Conservation (phyloP, 108 stramenopile genomes). For the Mayamaea pseudoterrestris region DNA sequence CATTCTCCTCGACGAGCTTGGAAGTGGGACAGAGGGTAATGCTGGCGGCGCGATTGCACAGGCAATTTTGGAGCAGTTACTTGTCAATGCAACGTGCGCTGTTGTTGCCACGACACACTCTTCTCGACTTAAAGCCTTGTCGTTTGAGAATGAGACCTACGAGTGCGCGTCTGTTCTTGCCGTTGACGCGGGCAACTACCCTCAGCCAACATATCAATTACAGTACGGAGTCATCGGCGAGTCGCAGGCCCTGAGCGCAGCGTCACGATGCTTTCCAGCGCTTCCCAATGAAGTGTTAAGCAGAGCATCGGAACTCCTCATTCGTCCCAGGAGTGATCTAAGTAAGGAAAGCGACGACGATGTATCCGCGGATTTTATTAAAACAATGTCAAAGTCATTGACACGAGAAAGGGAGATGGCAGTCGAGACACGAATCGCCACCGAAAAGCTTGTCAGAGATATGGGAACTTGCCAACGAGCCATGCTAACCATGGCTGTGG, state of each 20-base stretch:
- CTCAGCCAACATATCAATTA: conserved; percentile 40
- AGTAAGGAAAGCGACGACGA: conserved; percentile 1
- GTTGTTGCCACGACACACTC: conserved; percentile 75
- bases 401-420: conserved; percentile 27
- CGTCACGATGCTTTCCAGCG: conserved; percentile 33
- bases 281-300: conserved; percentile 50
- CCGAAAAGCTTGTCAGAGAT: conserved; percentile 22
- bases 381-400: conserved; percentile 31
- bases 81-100: conserved; percentile 13
- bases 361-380: conserved; percentile 3
- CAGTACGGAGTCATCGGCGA: conserved; percentile 63
- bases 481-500: conserved; percentile 34
- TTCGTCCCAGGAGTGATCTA: no score
- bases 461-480: conserved; percentile 22
- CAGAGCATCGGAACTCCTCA: conserved; percentile 42
- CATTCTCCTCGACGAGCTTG: conserved; percentile 64
- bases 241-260: conserved; percentile 64
- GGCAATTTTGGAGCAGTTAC: conserved; percentile 57
- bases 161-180: conserved; percentile 49
- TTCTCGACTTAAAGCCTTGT: conserved; percentile 57
- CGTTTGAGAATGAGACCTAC: conserved; percentile 32
- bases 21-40: conserved; percentile 64
- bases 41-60: conserved; percentile 64
- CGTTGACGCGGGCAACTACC: conserved; percentile 2
- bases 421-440: conserved; percentile 6